Percentiles rank a stretch among this genome's conserved stretches.
Evolutionary conservation across 2,329 filamentous ascomycete species (phyloP).

Genomic region (Lecanoromycetidae sp.): DNA sequence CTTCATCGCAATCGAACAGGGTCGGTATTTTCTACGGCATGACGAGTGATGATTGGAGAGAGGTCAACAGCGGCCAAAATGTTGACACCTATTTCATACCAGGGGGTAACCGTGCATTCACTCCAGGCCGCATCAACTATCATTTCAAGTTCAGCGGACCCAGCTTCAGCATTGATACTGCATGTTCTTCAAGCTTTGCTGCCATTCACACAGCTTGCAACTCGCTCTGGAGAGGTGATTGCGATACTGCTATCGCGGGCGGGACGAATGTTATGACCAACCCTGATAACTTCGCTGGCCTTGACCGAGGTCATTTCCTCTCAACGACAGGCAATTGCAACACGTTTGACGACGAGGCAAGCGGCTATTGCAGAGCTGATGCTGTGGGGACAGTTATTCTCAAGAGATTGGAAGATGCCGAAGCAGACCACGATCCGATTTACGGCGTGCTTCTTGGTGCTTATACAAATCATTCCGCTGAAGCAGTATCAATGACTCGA

Average conservation of each 20-base stretch:
- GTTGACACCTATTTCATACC: slow-evolving; percentile 24
- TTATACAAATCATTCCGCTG: slow-evolving; percentile 24
- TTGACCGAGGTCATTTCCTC: slow-evolving; percentile 49
- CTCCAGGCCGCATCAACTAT: slow-evolving; percentile 25
- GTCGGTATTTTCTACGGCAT: slow-evolving; percentile 20
- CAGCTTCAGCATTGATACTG: slow-evolving; percentile 28
- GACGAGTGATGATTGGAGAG: slow-evolving; percentile 21
- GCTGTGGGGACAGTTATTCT: slow-evolving; percentile 11
- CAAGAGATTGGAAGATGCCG: slow-evolving; percentile 24
- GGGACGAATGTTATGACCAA: slow-evolving; percentile 58
- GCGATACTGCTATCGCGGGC: slow-evolving; percentile 61
- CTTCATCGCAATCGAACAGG: slow-evolving; percentile 35
- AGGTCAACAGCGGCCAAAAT: slow-evolving; percentile 29
- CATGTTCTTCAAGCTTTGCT: slow-evolving; percentile 28
- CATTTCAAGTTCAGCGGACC: slow-evolving; percentile 31
- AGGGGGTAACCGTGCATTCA: slow-evolving; percentile 21
- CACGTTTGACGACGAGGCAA: slow-evolving; percentile 14
- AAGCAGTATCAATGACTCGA: slow-evolving; percentile 22
- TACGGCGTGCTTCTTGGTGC: slow-evolving; percentile 19
- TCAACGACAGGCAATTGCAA: slow-evolving; percentile 28
- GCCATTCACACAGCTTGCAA: slow-evolving; percentile 47
- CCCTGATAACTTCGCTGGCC: slow-evolving; percentile 31
- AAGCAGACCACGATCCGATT: slow-evolving; percentile 24
- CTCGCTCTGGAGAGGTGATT: slow-evolving; percentile 55
- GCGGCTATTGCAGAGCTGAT: slow-evolving; percentile 14